These are phyloP conservation scores for Suillus sp. DNA, from an alignment of 768 basidiomycete species.

Conservation along the genomic window DNA sequence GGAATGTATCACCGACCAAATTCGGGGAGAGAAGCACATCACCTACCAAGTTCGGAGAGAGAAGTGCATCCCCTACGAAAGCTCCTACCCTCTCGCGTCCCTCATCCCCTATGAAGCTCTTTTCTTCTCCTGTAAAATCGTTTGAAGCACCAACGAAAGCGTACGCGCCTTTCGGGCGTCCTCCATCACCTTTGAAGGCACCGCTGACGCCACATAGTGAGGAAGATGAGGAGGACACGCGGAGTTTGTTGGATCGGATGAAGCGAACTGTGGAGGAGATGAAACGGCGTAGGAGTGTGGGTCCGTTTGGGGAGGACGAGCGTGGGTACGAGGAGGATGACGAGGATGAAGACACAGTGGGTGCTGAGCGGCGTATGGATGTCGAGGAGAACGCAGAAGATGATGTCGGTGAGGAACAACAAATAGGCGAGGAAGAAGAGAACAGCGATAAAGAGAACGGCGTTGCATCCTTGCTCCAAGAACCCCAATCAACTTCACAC, in stretches of 20 bases:
- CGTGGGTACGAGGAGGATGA: slow-evolving; percentile 36
- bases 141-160: neutral
- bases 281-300: slow-evolving; percentile 31
- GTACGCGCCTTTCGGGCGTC: slow-evolving; percentile 6
- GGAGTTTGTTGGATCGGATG: slow-evolving; percentile 38
- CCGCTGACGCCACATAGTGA: slow-evolving; percentile 17
- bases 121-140: slow-evolving; percentile 5
- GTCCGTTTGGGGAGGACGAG: slow-evolving; percentile 22
- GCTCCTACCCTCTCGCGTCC: neutral
- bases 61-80: slow-evolving; percentile 16
- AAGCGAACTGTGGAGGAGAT: slow-evolving; percentile 39
- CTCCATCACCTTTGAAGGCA: slow-evolving; percentile 3
- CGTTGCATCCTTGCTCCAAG: neutral
- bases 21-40: neutral
- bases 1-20: neutral
- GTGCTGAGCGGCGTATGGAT: slow-evolving; percentile 39
- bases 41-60: neutral
- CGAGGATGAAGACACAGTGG: slow-evolving; percentile 43
- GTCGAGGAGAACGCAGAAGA: slow-evolving; percentile 37
- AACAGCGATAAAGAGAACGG: slow-evolving; percentile 19
- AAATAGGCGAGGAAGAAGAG: slow-evolving; percentile 10
- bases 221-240: slow-evolving; percentile 37
- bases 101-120: slow-evolving; percentile 12
- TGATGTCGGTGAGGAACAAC: slow-evolving; percentile 6
- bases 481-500: neutral